A percentile compares a stretch with the other conserved stretches of the same genome.
These are phyloP conservation scores for Mollisia scopiformis DNA, from an alignment of 2,329 filamentous ascomycete genomes.

Conservation along the genomic window DNA sequence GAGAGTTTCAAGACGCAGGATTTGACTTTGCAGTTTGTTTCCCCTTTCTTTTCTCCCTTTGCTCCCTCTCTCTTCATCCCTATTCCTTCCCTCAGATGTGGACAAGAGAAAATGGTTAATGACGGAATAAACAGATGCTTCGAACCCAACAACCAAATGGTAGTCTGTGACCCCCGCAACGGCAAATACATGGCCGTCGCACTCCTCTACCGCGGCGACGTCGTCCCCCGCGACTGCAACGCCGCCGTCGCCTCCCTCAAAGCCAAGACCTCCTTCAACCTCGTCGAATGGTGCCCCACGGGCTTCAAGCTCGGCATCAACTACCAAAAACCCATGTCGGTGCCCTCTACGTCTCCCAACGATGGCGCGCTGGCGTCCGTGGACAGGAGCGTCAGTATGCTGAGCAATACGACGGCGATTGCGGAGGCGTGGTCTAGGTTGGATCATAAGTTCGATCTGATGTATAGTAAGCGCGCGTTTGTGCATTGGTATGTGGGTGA, in stretches of 20 bases:
- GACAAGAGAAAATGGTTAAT: neutral
- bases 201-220: constrained; percentile 68
- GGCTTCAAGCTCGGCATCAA: constrained; percentile 73
- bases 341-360: constrained; percentile 43
- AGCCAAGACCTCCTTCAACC: constrained; percentile 65
- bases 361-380: constrained; percentile 55
- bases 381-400: constrained; percentile 61
- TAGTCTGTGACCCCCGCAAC: constrained; percentile 66
- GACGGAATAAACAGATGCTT: constrained; percentile 49
- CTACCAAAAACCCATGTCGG: constrained; percentile 59
- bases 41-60: constrained; percentile 8
- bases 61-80: neutral
- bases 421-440: constrained; percentile 66
- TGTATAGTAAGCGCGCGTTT: constrained; percentile 71
- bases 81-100: neutral
- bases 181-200: constrained; percentile 73
- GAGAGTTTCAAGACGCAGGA: constrained; percentile 69
- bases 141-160: constrained; percentile 72
- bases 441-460: constrained; percentile 70
- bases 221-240: constrained; percentile 63
- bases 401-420: constrained; percentile 70
- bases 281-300: constrained; percentile 71
- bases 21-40: constrained; percentile 62
- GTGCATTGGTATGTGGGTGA: constrained; percentile 75
- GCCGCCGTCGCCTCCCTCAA: constrained; percentile 64